Evolutionary conservation across 2,329 filamentous ascomycete genomes (phyloP).

Genomic region (Metarhizium sp.): DNA sequence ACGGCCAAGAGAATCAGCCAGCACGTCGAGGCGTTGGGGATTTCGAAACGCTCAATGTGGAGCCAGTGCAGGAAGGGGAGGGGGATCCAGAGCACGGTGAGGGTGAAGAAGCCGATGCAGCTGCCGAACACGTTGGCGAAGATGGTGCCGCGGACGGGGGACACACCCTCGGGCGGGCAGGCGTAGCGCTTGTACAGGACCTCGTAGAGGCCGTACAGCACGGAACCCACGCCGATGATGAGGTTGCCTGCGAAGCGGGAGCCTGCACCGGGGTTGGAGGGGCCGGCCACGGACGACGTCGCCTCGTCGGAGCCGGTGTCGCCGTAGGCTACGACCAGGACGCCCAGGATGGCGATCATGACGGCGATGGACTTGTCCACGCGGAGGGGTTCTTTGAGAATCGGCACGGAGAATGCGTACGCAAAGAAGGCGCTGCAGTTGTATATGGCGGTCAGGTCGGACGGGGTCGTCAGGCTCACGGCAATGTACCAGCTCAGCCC

Average conservation of each 20-base stretch:
- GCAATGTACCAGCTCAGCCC: constrained; percentile 94
- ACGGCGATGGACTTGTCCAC: constrained; percentile 83
- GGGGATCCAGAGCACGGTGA: constrained; percentile 85
- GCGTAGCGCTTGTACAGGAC: constrained; percentile 91
- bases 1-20: constrained; percentile 75
- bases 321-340: constrained; percentile 92
- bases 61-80: constrained; percentile 72
- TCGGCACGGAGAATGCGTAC: constrained; percentile 88
- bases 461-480: constrained; percentile 85
- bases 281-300: background rate
- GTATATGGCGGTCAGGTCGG: constrained; percentile 94
- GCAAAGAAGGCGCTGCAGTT: constrained; percentile 99
- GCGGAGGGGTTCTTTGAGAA: constrained; percentile 76
- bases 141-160: constrained; percentile 80
- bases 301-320: constrained; percentile 46
- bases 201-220: constrained; percentile 95
- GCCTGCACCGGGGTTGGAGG: constrained; percentile 29
- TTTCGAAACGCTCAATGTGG: constrained; percentile 72
- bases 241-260: constrained; percentile 77
- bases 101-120: constrained; percentile 77
- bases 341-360: constrained; percentile 75
- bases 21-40: constrained; percentile 69
- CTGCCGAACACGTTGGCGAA: constrained; percentile 91
- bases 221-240: constrained; percentile 81
- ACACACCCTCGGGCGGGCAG: constrained; percentile 84